Evolutionary conservation across 495 filamentous ascomycete species (phyloP), one percentile per base, ranked within the genome.

Genomic region (Glarea lozoyensis): DNA sequence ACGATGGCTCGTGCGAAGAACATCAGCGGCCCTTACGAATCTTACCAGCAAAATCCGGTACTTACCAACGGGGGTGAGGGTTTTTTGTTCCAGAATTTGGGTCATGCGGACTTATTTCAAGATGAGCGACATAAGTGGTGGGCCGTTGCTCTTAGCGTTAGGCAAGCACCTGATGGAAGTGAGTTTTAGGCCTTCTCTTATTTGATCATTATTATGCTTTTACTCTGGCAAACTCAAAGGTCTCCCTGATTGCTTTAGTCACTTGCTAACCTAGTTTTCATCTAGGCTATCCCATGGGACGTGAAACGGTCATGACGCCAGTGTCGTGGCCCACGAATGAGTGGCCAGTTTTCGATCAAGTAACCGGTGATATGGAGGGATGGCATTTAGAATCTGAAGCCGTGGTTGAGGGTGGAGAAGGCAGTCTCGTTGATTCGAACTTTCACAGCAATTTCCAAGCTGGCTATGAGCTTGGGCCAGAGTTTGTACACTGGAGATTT

Each of bases 251-350:
- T n/a, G n/a, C n/a, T n/a, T n/a, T n/a, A n/a, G n/a, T n/a, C n/a
- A n/a, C n/a, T n/a, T n/a, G n/a, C n/a, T n/a, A n/a, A n/a, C n/a
- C n/a, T n/a, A n/a, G n/a, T n/a, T n/a, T n/a, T n/a, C n/a, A n/a
- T n/a, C n/a, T n/a, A n/a, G n/a, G 65, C 12, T 62, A 70, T 37
- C 72, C 74, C 17, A 77, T 81, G 74, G 76, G 73, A 18, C 54
- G 77, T 0, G 78, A 81, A 55, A 75, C 73, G 0, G 58, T 77
- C 13, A 58, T 82, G 40, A 65, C 67, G 1, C 62, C 72, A 0
- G 73, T 73, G 0, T 58, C 56, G n/a, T 82, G 76, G 77, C 42
- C 59, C 0, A 42, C 55, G 0, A 60, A 52, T 1, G 43, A 65
- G 20, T 48, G 37, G 43, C 52, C 48, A 2, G 16, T 40, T 22